Conservation (phyloP, 176 grass and related monocot species). For the Aegilops bicornis region DNA sequence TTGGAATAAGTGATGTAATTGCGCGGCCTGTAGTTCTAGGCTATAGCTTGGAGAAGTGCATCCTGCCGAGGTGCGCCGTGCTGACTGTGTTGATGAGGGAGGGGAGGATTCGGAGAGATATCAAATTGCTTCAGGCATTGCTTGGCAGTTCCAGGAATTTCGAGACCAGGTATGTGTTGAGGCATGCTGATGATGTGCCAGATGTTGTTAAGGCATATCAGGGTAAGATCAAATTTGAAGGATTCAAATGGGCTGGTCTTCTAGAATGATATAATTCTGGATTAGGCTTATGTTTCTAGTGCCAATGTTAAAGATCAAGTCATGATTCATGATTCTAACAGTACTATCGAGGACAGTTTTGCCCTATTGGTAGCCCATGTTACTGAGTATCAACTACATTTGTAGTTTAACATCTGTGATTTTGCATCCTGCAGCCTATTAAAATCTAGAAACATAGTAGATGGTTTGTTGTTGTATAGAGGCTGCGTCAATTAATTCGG, state of each 20-base stretch:
- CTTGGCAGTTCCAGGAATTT: not conserved
- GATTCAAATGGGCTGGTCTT: slow-evolving; percentile 17
- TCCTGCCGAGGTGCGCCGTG: slow-evolving; percentile 46
- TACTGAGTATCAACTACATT: not conserved
- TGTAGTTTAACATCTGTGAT: not conserved
- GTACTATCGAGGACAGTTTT: not conserved
- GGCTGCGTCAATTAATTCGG: no score
- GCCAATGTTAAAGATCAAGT: slow-evolving; percentile 3
- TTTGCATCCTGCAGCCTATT: not conserved
- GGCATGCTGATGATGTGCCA: slow-evolving; percentile 36
- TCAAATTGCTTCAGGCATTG: not conserved
- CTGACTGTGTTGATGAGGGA: slow-evolving; percentile 42
- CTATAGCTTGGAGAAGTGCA: slow-evolving; percentile 48
- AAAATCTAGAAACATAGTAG: not conserved
- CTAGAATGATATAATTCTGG: not conserved
- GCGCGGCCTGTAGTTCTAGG: slow-evolving; percentile 4
- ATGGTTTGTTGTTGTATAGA: not conserved
- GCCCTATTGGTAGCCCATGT: not conserved
- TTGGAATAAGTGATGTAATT: slow-evolving; percentile 17
- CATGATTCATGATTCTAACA: slow-evolving; percentile 8
- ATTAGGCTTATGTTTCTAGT: slow-evolving; percentile 3
- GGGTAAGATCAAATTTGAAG: slow-evolving; percentile 56
- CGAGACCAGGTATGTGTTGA: not conserved
- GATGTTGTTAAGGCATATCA: slow-evolving; percentile 48
- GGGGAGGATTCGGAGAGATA: slow-evolving; percentile 24